phyloP scores from a whole-genome alignment of 371 early-diverging fungal genomes.

The Mortierella sp. region DNA sequence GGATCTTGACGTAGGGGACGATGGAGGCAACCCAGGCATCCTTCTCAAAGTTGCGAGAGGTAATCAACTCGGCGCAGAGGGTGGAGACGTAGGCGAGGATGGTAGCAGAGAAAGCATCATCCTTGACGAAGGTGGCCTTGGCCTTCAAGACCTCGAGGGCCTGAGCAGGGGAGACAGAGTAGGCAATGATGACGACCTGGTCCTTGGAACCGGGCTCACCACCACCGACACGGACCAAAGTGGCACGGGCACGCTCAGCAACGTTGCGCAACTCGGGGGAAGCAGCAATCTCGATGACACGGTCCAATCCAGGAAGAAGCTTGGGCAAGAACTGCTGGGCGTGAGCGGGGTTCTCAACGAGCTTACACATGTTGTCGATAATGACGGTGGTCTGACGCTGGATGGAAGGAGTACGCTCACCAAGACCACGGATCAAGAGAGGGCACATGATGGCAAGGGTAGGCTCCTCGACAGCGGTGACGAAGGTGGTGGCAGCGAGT shows the following conservation, averaged over 20 bases:
- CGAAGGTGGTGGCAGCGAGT: conserved; percentile 77
- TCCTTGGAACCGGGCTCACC: conserved; percentile 52
- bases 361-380: conserved; percentile 87
- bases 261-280: conserved; percentile 83
- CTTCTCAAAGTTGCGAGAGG: conserved; percentile 61
- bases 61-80: conserved; percentile 61
- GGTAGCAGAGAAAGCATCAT: conserved; percentile 58
- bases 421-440: conserved; percentile 78
- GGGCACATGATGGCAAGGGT: conserved; percentile 87
- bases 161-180: conserved; percentile 35
- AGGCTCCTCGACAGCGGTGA: conserved; percentile 79
- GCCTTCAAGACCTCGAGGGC: conserved; percentile 40
- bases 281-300: conserved; percentile 79
- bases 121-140: conserved; percentile 49
- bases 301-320: conserved; percentile 80
- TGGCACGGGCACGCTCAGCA: conserved; percentile 64
- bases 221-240: conserved; percentile 67
- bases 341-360: conserved; percentile 80
- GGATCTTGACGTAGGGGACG: conserved; percentile 67
- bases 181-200: conserved; percentile 34
- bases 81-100: conserved; percentile 58
- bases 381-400: conserved; percentile 85
- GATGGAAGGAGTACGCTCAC: conserved; percentile 68
- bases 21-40: conserved; percentile 61
- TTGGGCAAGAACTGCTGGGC: conserved; percentile 85